Evolutionary conservation across 352 stramenopile species (phyloP), one percentile per base, ranked within the genome.

Genomic region (Globisporangium recalcitrans): DNA sequence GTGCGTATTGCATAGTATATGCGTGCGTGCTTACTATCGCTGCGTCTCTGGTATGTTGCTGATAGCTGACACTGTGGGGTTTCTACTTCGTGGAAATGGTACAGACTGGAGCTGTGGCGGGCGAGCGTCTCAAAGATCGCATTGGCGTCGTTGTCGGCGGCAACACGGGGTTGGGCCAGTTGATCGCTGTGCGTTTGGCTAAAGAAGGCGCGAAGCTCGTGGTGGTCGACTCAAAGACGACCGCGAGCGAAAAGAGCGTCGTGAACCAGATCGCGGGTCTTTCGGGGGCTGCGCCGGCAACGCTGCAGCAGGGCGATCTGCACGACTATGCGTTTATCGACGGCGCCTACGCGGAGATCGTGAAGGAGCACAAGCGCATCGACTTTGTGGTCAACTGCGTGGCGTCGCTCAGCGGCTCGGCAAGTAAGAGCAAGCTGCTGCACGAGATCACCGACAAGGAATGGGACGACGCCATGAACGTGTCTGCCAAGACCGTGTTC

Each of bases 331-430:
- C 62, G 38, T 87, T 90, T 52, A 29, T 89, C 7, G 75, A 88
- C 48, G 59, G 46, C 9, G 71, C 77, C 26, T 88, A 80, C 62
- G 34, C 65, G 3, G 61, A 58, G 1, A 65, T 86, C 27, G 73
- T 71, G 24, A 77, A 77, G 52, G 48, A 75, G 38, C 77, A 83
- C 58, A 73, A 69, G 52, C 81, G 81, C 56, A 77, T 88, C 26
- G 81, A 88, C 67, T 90, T 90, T 72, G 77, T 88, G 16, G 77
- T 88, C 58, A 88, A 90, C 67, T 90, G 78, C 53, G 63, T 88
- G 11, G 73, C 77, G 0, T 48, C 68, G 1, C 72, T 69, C 4
- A 67, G 66, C 16, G 65, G 65, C 8, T 69, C 63, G 40, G 71
- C 62, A 0, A 67, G 67, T 40, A 80, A 82, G 65, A 63, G 69